These are phyloP conservation scores for Dendrobium chrysotoxum DNA, from an alignment of 106 monocot genomes.

Conservation along the genomic window DNA sequence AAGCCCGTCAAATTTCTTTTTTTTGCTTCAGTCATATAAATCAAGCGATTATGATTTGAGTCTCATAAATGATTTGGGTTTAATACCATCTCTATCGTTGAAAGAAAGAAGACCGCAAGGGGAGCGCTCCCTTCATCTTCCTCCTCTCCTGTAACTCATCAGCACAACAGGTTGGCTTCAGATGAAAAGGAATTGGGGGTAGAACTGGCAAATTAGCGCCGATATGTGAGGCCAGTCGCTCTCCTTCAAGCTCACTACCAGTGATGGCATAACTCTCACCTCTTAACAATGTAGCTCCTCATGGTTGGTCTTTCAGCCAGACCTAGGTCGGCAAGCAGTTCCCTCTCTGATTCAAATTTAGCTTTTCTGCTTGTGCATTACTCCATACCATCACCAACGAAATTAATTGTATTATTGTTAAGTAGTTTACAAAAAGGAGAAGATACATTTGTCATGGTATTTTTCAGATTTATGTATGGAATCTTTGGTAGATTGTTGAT, in stretches of 20 bases:
- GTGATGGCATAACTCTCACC: constrained; percentile 56
- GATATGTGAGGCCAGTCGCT: constrained; percentile 68
- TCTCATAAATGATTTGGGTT: no score
- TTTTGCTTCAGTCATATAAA: no score
- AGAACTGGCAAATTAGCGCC: constrained; percentile 85
- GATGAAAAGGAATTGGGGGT: constrained; percentile 92
- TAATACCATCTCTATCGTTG: no score
- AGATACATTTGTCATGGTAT: not conserved
- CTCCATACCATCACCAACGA: not conserved
- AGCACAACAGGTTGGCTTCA: constrained; percentile 78
- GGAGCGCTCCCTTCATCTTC: no score
- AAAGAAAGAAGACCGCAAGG: no score
- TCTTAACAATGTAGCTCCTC: constrained; percentile 72
- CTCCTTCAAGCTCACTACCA: constrained; percentile 85
- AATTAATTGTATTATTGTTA: not conserved
- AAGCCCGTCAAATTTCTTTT: no score
- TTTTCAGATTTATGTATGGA: not conserved
- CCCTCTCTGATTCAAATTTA: constrained; percentile 22
- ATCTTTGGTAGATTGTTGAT: not conserved
- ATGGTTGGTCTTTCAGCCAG: constrained; percentile 66
- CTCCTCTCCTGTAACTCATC: no score
- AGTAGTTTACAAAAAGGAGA: not conserved
- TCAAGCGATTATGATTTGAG: no score
- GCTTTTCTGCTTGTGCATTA: not conserved
- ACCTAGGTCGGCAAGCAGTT: constrained; percentile 86